Conservation (phyloP, 139 green algal genomes). For the Zygnema circumcarinatum region DNA sequence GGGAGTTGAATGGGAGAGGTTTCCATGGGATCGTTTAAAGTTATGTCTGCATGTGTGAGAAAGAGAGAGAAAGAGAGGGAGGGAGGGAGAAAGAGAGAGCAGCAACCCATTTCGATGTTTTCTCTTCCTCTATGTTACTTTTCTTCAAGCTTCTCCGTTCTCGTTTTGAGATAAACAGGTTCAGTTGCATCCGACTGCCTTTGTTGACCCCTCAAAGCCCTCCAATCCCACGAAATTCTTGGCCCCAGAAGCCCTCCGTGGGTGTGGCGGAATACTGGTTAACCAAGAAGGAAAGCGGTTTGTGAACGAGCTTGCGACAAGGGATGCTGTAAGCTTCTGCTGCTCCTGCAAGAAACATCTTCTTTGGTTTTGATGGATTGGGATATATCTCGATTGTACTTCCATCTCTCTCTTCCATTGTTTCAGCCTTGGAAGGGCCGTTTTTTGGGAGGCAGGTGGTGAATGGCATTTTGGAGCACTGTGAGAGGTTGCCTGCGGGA, state of each 20-base stretch:
- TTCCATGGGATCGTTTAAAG: too few species aligned
- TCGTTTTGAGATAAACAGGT: slow-evolving; percentile 49
- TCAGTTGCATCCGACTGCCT: slow-evolving; percentile 68
- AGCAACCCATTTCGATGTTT: too few species aligned
- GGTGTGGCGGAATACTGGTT: slow-evolving; percentile 64
- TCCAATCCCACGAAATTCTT: slow-evolving; percentile 67
- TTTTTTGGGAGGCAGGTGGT: too few species aligned
- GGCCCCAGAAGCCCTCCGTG: slow-evolving; percentile 66
- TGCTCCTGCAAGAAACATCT: not conserved
- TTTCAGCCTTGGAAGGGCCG: too few species aligned
- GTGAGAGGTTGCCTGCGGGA: not conserved
- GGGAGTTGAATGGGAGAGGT: too few species aligned
- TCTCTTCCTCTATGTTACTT: too few species aligned
- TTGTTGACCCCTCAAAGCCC: slow-evolving; percentile 65
- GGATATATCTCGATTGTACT: too few species aligned
- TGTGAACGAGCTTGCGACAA: slow-evolving; percentile 64
- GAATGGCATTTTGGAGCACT: slow-evolving; percentile 51
- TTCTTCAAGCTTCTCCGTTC: too few species aligned
- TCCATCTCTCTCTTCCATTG: too few species aligned
- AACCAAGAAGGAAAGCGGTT: slow-evolving; percentile 66
- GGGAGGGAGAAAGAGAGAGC: too few species aligned
- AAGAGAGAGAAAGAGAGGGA: too few species aligned
- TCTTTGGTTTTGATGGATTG: not conserved
- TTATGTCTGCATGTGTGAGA: too few species aligned
- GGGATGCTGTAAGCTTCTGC: slow-evolving; percentile 51